Conservation (phyloP, 352 stramenopile genomes). For the Phytophthora agathidicida region DNA sequence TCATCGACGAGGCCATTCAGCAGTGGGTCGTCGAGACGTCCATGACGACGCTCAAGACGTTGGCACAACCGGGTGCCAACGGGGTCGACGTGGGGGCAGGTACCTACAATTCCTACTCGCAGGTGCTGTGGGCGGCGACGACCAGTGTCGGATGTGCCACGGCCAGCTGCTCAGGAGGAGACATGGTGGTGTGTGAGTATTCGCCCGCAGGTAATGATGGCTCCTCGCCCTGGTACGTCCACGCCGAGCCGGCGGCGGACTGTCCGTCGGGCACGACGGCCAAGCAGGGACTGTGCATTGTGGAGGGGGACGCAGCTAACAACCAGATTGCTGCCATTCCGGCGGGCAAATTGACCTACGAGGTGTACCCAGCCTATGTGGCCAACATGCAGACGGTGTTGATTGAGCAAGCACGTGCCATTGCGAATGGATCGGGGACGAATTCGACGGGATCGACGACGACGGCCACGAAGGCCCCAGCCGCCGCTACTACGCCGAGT, state of each 20-base stretch:
- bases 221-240: conserved; percentile 62
- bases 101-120: conserved; percentile 79
- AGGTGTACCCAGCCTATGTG: conserved; percentile 65
- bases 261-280: conserved; percentile 59
- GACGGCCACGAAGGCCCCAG: conserved; percentile 6
- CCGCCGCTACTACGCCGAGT: neutral
- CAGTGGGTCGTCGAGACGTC: conserved; percentile 66
- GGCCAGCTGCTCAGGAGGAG: conserved; percentile 43
- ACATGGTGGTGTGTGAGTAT: conserved; percentile 71
- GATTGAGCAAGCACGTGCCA: conserved; percentile 37
- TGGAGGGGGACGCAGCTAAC: conserved; percentile 53
- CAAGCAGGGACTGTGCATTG: conserved; percentile 53
- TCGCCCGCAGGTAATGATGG: conserved; percentile 58
- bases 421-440: conserved; percentile 24
- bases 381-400: conserved; percentile 57
- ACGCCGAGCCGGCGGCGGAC: conserved; percentile 47
- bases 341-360: conserved; percentile 58
- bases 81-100: conserved; percentile 59
- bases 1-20: conserved; percentile 63
- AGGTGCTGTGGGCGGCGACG: conserved; percentile 70
- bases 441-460: conserved; percentile 3
- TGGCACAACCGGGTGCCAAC: conserved; percentile 45
- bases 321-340: conserved; percentile 61
- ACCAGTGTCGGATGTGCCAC: conserved; percentile 68
- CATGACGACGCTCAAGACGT: conserved; percentile 46